These are phyloP conservation scores for Mycena epipterygia DNA, from an alignment of 768 basidiomycete genomes.

Conservation along the genomic window DNA sequence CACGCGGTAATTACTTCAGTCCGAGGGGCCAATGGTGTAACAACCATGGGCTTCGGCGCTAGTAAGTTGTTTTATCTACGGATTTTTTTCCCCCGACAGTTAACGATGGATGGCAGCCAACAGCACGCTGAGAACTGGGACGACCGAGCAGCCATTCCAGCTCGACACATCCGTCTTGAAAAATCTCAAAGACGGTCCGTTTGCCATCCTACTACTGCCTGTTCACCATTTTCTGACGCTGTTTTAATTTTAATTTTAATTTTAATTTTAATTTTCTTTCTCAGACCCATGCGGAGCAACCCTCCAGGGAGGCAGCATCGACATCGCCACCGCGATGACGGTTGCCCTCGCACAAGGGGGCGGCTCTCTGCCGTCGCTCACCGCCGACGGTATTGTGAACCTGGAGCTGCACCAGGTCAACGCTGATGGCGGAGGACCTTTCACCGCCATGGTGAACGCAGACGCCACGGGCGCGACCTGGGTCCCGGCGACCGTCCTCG, in stretches of 20 bases:
- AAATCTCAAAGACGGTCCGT: conserved; percentile 35
- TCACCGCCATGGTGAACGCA: conserved; percentile 43
- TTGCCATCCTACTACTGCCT: not conserved
- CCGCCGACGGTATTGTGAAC: conserved; percentile 39
- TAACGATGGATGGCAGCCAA: conserved; percentile 11
- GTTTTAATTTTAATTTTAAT: too few species aligned
- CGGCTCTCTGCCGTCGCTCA: conserved; percentile 40
- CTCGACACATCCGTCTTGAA: conserved; percentile 40
- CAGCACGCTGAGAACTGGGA: conserved; percentile 41
- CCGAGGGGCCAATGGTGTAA: conserved; percentile 44
- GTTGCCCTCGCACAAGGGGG: conserved; percentile 32
- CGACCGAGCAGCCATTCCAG: conserved; percentile 45
- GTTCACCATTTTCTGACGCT: not conserved
- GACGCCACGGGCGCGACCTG: conserved; percentile 44
- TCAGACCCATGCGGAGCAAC: conserved; percentile 44
- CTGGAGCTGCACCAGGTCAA: conserved; percentile 47
- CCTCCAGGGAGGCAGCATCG: conserved; percentile 39
- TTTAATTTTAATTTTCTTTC: too few species aligned
- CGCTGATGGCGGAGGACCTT: conserved; percentile 47
- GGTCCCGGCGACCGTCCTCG: conserved; percentile 35
- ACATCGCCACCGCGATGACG: conserved; percentile 36
- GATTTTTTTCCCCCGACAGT: not conserved
- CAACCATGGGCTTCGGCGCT: conserved; percentile 42
- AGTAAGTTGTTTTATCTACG: conserved; percentile 21
- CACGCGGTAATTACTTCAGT: conserved; percentile 43